Conservation (phyloP, 2,329 filamentous ascomycete species). For the Arthroderma uncinatum region DNA sequence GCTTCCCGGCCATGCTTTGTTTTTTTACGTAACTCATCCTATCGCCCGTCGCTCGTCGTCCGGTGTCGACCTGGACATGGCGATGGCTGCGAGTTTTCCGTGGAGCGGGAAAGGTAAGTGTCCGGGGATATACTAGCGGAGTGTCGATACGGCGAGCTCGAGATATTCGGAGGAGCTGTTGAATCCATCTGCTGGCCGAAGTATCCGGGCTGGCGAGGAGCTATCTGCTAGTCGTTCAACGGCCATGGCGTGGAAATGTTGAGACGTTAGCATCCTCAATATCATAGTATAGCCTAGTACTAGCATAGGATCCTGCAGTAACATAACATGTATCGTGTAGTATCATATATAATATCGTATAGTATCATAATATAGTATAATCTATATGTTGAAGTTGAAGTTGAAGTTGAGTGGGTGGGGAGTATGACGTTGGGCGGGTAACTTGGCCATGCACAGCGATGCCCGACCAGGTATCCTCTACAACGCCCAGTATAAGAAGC, state of each 20-base stretch:
- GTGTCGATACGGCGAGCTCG: not conserved
- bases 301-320: too few relatives aligned
- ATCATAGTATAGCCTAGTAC: too few relatives aligned
- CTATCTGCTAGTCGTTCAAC: not conserved
- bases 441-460: not conserved
- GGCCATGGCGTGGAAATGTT: too few relatives aligned
- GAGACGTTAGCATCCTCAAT: too few relatives aligned
- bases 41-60: not conserved
- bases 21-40: conserved; percentile 3
- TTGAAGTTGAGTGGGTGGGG: not conserved
- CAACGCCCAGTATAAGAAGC: not conserved
- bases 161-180: not conserved
- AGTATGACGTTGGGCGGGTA: not conserved
- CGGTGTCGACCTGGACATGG: not conserved
- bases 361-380: too few relatives aligned
- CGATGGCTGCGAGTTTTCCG: not conserved
- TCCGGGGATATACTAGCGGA: not conserved
- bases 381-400: too few relatives aligned
- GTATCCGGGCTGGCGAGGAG: not conserved
- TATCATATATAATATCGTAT: too few relatives aligned
- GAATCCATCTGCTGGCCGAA: not conserved
- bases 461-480: not conserved
- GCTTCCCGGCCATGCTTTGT: not conserved
- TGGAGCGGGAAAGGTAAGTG: not conserved
- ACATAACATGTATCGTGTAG: too few relatives aligned